Base-by-base conservation (phyloP, 129 eudicot genomes). In the Flaveria sonorensis region DNA sequence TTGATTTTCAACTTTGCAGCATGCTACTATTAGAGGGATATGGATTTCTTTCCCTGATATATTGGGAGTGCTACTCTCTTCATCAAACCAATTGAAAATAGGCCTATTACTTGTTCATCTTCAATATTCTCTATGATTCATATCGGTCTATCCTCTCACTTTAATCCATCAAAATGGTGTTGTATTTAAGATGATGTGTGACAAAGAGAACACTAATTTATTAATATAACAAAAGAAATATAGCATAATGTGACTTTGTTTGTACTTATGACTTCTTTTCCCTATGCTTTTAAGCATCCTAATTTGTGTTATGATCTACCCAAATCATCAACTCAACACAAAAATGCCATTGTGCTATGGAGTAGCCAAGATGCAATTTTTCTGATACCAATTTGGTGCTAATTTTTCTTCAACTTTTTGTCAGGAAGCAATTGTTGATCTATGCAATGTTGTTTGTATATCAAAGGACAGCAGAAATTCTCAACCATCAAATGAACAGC, bases 371-470 rank as follows among this genome's bases (percentile, higher is more conserved):
- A 60, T 60, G 39, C 66, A 60, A 13, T 26, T 62, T 60, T 20
- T 21, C 10, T n/a, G 21, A 39, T 19, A 40, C 46, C 51, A 56
- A 18, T 43, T 62, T 16, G 14, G 48, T 80, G 60, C 84, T 85
- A 75, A 89, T 73, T 71, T 62, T 6, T 63, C 9, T 19, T 59
- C 48, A 10, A 0, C 28, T 82, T 40, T 45, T 57, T 39, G 52
- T 76, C 89, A 93, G 98, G 98, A 93, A 81, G 82, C 95, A 30
- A 87, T 93, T 81, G 92, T 92, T 83, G 96, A 96, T 61, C 85
- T 72, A 73, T 87, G 96, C 94, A 85, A 85, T 87, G 92, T 93
- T 78, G 87, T 93, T 26, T 93, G 98, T 77, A 71, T 79, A 39
- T 93, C 98, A 52, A 81, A 73, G 81, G 97, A 93, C 77, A 57